Evolutionary conservation across 345 rosid genomes (phyloP).

Genomic region (Eucalyptus pauciflora): DNA sequence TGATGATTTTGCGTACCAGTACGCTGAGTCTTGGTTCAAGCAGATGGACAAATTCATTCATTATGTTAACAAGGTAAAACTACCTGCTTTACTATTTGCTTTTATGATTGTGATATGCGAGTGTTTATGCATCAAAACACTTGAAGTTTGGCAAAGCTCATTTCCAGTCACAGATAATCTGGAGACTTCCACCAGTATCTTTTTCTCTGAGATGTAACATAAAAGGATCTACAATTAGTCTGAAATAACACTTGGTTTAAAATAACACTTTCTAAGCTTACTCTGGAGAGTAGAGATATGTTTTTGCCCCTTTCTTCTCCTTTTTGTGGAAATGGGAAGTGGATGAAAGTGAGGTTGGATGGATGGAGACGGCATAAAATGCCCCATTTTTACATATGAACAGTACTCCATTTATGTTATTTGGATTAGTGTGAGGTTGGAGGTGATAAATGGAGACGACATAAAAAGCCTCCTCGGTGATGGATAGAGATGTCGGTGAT

Average conservation of each 20-base stretch:
- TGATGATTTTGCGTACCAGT: constrained; percentile 87
- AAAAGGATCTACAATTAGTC: not conserved
- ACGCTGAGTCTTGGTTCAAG: constrained; percentile 87
- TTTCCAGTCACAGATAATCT: not conserved
- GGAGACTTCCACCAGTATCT: not conserved
- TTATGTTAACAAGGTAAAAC: constrained; percentile 71
- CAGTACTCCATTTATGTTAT: no score
- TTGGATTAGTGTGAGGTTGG: no score
- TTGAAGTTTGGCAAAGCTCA: not conserved
- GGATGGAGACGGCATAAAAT: no score
- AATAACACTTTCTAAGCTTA: not conserved
- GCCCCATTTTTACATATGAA: no score
- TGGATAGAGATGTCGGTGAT: no score
- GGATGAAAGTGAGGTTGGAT: no score
- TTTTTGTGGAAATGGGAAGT: not conserved
- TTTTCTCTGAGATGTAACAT: not conserved
- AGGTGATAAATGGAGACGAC: no score
- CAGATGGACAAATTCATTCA: constrained; percentile 88
- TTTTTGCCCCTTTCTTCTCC: not conserved
- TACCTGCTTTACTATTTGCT: not conserved
- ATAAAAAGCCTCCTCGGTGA: no score
- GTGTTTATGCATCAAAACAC: not conserved
- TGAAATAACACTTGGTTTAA: not conserved
- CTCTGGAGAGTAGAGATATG: not conserved
- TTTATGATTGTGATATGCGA: not conserved